Percentiles rank a stretch among this genome's conserved stretches.
Evolutionary conservation across 345 rosid species (phyloP).

Genomic region (Citrus cavaleriei): DNA sequence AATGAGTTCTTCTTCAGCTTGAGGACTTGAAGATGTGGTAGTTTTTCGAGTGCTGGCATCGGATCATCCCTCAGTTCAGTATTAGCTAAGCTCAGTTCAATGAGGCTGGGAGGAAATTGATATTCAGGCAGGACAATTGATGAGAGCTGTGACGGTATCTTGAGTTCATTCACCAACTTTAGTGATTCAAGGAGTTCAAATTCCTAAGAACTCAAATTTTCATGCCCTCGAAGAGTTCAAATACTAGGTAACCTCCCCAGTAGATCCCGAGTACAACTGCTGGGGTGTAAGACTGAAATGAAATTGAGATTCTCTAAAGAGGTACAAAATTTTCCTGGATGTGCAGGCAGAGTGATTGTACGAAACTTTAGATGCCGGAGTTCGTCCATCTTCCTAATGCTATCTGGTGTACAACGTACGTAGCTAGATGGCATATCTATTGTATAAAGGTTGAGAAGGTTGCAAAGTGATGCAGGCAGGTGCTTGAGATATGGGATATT

Average conservation of each 20-base stretch:
- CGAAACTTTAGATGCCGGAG: neutral
- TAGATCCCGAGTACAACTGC: neutral
- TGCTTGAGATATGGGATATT: no score
- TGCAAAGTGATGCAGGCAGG: no score
- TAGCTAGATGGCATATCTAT: no score
- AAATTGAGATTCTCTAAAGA: neutral
- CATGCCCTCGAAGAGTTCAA: neutral
- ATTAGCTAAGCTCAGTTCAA: neutral
- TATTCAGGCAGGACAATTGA: neutral
- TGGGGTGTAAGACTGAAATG: neutral
- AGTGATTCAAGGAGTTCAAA: neutral
- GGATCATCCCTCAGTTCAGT: neutral
- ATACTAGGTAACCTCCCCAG: neutral
- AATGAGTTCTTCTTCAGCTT: neutral
- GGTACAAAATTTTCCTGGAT: neutral
- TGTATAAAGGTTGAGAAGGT: no score
- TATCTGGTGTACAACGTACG: neutral
- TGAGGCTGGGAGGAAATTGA: neutral
- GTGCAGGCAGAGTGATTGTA: neutral
- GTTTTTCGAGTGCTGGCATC: neutral
- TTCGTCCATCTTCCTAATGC: neutral
- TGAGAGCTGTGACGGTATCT: neutral
- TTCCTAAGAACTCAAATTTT: neutral
- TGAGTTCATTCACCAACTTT: neutral
- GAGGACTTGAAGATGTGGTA: neutral